A percentile compares a stretch with the other conserved stretches of the same genome.
These are phyloP conservation scores for Russula brevipes DNA, from an alignment of 768 basidiomycete genomes.

Conservation along the genomic window DNA sequence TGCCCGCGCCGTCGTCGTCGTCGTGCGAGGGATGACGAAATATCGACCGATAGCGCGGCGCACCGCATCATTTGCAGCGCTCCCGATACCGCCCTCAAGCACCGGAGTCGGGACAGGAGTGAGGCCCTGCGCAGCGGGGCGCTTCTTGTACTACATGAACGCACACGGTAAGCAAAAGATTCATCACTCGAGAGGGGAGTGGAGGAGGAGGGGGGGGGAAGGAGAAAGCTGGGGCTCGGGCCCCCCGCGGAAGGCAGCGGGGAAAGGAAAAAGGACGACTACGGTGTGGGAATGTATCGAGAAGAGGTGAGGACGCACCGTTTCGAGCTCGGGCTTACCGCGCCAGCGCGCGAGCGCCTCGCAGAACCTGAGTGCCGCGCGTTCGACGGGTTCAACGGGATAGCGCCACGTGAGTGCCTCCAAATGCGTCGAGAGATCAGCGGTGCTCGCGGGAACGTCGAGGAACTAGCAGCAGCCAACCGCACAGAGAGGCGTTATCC, in stretches of 20 bases:
- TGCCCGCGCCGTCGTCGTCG: neutral
- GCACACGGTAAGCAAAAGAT: neutral
- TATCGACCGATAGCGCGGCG: conserved; percentile 11
- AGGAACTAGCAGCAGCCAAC: conserved; percentile 51
- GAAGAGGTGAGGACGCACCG: conserved; percentile 37
- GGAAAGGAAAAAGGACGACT: too few relatives aligned
- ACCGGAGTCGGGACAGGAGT: neutral
- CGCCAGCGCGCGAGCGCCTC: conserved; percentile 80
- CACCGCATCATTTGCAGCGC: conserved; percentile 10
- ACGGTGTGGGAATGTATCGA: neutral
- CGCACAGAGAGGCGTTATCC: neutral
- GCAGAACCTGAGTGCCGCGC: conserved; percentile 71
- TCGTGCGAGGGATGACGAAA: neutral
- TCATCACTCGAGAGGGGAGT: too few relatives aligned
- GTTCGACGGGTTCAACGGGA: conserved; percentile 76
- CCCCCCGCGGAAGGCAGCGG: too few relatives aligned
- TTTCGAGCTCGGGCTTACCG: conserved; percentile 80
- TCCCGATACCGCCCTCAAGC: conserved; percentile 1
- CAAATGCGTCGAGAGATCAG: conserved; percentile 75
- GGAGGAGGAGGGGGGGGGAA: neutral
- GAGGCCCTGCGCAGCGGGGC: neutral
- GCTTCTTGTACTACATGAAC: conserved; percentile 31
- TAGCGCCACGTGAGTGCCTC: conserved; percentile 73
- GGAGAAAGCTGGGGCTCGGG: neutral
- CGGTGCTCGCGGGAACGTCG: conserved; percentile 63